These are phyloP conservation scores for Skeletonema grethae DNA, from an alignment of 108 stramenopile genomes.

Conservation along the genomic window DNA sequence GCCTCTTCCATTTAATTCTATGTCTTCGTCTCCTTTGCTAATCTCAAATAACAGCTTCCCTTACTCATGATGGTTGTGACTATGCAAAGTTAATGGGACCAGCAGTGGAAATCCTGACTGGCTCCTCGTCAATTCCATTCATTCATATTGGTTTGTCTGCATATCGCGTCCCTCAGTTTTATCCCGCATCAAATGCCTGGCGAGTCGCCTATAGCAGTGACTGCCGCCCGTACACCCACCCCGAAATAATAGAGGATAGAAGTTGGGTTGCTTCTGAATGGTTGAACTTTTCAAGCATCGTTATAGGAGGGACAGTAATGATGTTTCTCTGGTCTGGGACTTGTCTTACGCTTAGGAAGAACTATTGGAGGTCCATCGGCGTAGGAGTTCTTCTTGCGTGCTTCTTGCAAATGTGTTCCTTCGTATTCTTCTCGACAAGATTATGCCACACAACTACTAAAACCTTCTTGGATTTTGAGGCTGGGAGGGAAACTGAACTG, in stretches of 20 bases:
- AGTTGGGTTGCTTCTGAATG: conserved; percentile 35
- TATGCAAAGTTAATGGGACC: conserved; percentile 31
- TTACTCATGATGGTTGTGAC: conserved; percentile 49
- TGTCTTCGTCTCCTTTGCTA: too few relatives aligned
- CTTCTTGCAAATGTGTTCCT: conserved; percentile 25
- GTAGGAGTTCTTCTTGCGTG: conserved; percentile 18
- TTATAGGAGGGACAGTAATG: conserved; percentile 30
- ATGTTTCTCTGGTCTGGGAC: conserved; percentile 47
- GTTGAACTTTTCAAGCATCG: conserved; percentile 29
- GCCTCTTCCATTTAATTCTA: too few relatives aligned
- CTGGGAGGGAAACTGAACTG: conserved; percentile 11
- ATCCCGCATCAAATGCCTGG: conserved; percentile 36
- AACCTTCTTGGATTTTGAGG: conserved; percentile 26
- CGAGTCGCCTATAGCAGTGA: conserved; percentile 33
- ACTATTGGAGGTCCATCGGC: conserved; percentile 34
- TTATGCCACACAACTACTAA: conserved; percentile 35
- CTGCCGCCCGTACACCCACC: conserved; percentile 15
- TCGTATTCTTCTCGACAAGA: conserved; percentile 41
- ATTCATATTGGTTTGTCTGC: conserved; percentile 37
- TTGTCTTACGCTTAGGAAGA: conserved; percentile 22
- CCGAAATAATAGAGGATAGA: conserved; percentile 16
- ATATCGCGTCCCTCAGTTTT: conserved; percentile 44
- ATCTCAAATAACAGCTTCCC: conserved; percentile 5
- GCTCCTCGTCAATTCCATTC: conserved; percentile 28
- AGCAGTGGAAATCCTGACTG: conserved; percentile 45